Conservation (phyloP, 257 asterid genomes). For the Schizonepeta tenuifolia region DNA sequence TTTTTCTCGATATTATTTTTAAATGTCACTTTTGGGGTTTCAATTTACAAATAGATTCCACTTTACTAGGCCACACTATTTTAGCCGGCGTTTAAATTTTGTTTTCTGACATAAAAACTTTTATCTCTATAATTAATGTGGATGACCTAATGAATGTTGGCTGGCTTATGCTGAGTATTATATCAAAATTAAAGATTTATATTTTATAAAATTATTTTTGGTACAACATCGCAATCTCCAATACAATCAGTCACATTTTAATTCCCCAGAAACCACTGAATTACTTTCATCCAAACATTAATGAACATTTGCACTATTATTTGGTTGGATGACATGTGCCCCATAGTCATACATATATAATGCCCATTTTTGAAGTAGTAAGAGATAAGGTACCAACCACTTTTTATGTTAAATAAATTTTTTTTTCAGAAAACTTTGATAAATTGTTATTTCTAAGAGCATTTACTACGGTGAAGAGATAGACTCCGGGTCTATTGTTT, state of each 20-base stretch:
- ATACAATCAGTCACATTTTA: neutral
- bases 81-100: neutral
- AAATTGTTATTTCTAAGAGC: neutral
- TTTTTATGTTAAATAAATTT: neutral
- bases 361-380: constrained; percentile 11
- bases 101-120: neutral
- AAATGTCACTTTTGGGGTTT: constrained; percentile 1
- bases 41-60: neutral
- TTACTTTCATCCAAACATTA: neutral
- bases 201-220: neutral
- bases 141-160: neutral
- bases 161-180: neutral
- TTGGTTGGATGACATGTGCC: constrained; percentile 16
- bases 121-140: neutral
- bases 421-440: too few relatives aligned
- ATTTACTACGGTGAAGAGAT: too few relatives aligned
- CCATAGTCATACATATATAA: neutral
- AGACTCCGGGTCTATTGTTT: too few relatives aligned
- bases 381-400: constrained; percentile 20
- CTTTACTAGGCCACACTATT: constrained; percentile 11
- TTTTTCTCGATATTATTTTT: neutral
- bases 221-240: neutral
- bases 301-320: neutral
- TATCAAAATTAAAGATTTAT: neutral
- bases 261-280: neutral